Percentiles rank a stretch among this genome's conserved stretches.
Evolutionary conservation across 768 basidiomycete genomes (phyloP).

Genomic region (Mycena albidolilacea): DNA sequence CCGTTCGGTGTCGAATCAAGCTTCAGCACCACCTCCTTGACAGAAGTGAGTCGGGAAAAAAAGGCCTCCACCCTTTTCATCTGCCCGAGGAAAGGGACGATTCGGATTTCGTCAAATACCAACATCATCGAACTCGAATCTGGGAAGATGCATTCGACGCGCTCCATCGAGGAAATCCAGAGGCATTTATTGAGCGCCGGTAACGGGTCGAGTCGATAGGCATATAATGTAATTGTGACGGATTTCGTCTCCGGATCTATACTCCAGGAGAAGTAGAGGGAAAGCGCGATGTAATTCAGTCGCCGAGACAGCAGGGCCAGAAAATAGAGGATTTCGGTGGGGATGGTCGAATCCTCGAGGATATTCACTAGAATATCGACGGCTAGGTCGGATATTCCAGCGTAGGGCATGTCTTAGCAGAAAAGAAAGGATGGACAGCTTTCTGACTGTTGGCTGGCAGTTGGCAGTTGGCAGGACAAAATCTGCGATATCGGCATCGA

Average conservation of each 20-base stretch:
- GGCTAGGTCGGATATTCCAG: neutral
- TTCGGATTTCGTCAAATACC: neutral
- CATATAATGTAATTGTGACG: neutral
- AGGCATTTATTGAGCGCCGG: neutral
- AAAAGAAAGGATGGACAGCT: too few relatives aligned
- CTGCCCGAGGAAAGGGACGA: neutral
- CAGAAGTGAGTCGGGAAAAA: slow-evolving; percentile 15
- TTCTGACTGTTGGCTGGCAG: too few relatives aligned
- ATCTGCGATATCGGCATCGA: too few relatives aligned
- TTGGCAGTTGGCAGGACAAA: too few relatives aligned
- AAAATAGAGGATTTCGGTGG: neutral
- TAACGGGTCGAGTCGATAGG: neutral
- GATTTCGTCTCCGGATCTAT: neutral
- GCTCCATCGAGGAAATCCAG: neutral
- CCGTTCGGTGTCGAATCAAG: neutral
- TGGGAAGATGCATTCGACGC: neutral
- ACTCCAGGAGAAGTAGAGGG: slow-evolving; percentile 12
- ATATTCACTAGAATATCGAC: neutral
- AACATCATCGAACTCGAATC: neutral
- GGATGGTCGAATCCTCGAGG: neutral
- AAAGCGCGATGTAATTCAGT: slow-evolving; percentile 5
- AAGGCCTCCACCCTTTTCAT: neutral
- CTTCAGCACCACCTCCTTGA: neutral
- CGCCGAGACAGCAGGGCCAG: slow-evolving; percentile 7
- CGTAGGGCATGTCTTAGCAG: too few relatives aligned